A percentile compares a stretch with the other conserved stretches of the same genome.
Evolutionary conservation across 2,329 filamentous ascomycete genomes (phyloP).

Genomic region (Trichoderma afroharzianum): DNA sequence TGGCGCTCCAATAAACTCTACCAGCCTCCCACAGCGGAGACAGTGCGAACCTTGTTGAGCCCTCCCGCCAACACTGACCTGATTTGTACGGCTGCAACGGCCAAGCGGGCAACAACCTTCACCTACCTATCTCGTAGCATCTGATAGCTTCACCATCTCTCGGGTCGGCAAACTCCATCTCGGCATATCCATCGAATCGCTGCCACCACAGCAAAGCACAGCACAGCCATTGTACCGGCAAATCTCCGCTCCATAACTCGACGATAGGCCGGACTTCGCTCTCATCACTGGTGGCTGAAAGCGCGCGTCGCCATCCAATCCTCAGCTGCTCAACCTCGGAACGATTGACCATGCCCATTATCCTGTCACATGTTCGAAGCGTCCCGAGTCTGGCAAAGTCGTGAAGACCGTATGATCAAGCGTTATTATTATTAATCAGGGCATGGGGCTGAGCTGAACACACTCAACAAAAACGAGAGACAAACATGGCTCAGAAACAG

Average conservation of each 20-base stretch:
- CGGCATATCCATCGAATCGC: not conserved
- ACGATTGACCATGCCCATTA: conserved; percentile 31
- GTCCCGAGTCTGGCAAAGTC: conserved; percentile 32
- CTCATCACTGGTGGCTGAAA: conserved; percentile 5
- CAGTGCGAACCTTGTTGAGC: not conserved
- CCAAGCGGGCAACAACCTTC: conserved; percentile 11
- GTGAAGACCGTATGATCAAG: conserved; percentile 22
- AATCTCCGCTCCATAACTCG: not conserved
- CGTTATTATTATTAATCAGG: conserved; percentile 19
- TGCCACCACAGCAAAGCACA: conserved; percentile 4
- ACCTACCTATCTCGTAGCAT: not conserved
- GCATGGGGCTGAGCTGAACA: conserved; percentile 28
- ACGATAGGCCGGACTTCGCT: not conserved
- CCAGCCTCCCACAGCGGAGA: not conserved
- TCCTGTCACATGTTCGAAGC: conserved; percentile 28
- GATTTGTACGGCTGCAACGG: conserved; percentile 10
- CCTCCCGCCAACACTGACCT: not conserved
- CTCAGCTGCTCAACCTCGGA: conserved; percentile 4
- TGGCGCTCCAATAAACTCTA: not conserved
- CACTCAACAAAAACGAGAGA: not conserved
- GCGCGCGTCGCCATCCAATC: conserved; percentile 11
- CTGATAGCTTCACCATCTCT: conserved; percentile 9
- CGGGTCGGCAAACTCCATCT: conserved; percentile 5
- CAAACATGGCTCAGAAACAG: conserved; percentile 62
- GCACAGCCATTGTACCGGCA: not conserved